Base-by-base conservation (phyloP, 2,329 filamentous ascomycete species). In the Sphaerulina vaccinii region DNA sequence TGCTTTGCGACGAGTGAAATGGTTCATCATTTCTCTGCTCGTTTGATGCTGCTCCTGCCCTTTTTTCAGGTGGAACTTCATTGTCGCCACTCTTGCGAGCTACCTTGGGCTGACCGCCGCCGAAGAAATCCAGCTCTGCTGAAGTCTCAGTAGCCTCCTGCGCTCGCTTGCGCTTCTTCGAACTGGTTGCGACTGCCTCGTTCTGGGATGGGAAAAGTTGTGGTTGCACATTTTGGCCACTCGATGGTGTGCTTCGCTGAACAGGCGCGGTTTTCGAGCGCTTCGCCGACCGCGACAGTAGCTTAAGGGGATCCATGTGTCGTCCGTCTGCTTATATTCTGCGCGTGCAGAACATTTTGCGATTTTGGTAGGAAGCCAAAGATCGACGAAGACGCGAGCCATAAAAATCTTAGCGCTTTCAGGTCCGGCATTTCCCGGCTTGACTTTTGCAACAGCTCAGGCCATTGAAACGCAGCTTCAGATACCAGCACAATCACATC, bases 231-330 rank as follows among this genome's bases (percentile, higher is more conserved):
- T 75, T 75, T 18, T 78, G 80, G 55, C 85, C 85, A 45, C 81
- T 81, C 3, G 85, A 88, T 5, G 86, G 85, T 24, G 87, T 73
- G 49, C 75, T 79, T 16, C 23, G 62, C 62, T 23, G 69, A 65
- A 35, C 70, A 15, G 65, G 62, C 9, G 63, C 55, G 43, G 71
- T 75, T 51, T 72, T 76, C 4, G 73, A 65, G 11, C 76, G 72
- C 62, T 87, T 88, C 2, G 82, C 83, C 51, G 85, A 85, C 44
- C 86, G 79, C 29, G 86, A 88, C 53, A 90, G 74, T 24, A 90
- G 73, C 64, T 84, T 88, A 65, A 89, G 75, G 49, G 89, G 83
- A 71, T 90, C 86, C 85, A 88, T 88, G 11, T 16, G 27, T 35
- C 18, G 7, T 15, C 32, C 15, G 37, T 39, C 27, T 10, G 27